These are phyloP conservation scores for Podospora didyma DNA, from an alignment of 495 filamentous ascomycete genomes.

Conservation along the genomic window DNA sequence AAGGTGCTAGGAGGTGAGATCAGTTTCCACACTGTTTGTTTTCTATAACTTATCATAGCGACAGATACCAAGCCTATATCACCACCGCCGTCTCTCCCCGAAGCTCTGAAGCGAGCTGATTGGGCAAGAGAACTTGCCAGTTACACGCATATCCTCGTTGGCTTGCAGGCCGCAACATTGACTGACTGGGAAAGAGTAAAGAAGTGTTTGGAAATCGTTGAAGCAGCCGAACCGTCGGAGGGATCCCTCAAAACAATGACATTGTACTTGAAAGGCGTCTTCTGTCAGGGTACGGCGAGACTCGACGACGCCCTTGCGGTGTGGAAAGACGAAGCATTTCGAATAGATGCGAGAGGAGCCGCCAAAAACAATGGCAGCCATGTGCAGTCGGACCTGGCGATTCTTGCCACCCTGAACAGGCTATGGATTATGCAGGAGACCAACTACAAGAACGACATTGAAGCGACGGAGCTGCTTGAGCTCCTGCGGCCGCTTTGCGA, in stretches of 20 bases:
- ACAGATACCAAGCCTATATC: constrained; percentile 28
- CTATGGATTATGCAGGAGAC: constrained; percentile 76
- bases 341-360: constrained; percentile 39
- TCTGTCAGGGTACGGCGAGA: constrained; percentile 74
- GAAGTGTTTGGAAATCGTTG: constrained; percentile 36
- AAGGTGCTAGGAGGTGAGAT: constrained; percentile 22
- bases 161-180: constrained; percentile 41
- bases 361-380: constrained; percentile 38
- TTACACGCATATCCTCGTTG: constrained; percentile 45
- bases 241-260: constrained; percentile 37
- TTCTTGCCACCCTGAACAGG: constrained; percentile 76
- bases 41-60: constrained; percentile 18
- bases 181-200: constrained; percentile 44
- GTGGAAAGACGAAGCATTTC: constrained; percentile 59
- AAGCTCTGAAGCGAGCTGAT: constrained; percentile 35
- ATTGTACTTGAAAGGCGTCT: constrained; percentile 70
- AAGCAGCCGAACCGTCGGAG: constrained; percentile 25
- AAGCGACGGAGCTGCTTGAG: constrained; percentile 54
- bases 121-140: constrained; percentile 43
- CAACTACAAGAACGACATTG: constrained; percentile 43
- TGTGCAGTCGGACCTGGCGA: constrained; percentile 63
- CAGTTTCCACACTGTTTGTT: background rate
- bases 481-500: constrained; percentile 64
- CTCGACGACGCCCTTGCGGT: constrained; percentile 59
- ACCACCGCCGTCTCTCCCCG: constrained; percentile 34